A percentile compares a stretch with the other conserved stretches of the same genome.
These are phyloP conservation scores for Hirsutella minnesotensis DNA, from an alignment of 2,329 filamentous ascomycete species.

Conservation along the genomic window DNA sequence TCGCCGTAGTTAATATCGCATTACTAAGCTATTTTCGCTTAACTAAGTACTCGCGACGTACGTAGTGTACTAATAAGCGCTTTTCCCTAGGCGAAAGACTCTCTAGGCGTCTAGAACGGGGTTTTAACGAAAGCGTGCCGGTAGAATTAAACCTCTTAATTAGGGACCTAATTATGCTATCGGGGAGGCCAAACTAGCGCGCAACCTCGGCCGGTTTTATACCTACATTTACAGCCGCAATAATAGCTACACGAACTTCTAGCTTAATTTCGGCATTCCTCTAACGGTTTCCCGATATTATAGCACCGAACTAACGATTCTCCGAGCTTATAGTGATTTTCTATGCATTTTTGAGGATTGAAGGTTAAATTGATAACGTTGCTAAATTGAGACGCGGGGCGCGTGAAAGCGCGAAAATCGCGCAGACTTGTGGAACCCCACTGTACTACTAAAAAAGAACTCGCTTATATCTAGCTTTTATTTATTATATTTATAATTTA, in stretches of 20 bases:
- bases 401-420: too few relatives aligned
- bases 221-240: neutral
- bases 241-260: neutral
- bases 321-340: too few relatives aligned
- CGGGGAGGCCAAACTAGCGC: neutral
- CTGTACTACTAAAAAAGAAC: too few relatives aligned
- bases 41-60: neutral
- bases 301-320: neutral
- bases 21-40: neutral
- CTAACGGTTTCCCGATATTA: neutral
- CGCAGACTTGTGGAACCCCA: too few relatives aligned
- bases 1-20: too few relatives aligned
- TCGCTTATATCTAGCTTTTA: too few relatives aligned
- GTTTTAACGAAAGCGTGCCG: neutral
- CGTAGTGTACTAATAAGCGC: neutral
- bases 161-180: neutral
- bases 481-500: too few relatives aligned
- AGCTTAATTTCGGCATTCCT: neutral
- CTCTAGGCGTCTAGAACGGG: neutral
- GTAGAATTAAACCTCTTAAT: neutral
- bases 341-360: neutral
- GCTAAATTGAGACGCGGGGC: too few relatives aligned
- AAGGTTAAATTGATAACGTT: neutral
- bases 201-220: neutral
- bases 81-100: neutral